phyloP scores from a whole-genome alignment of 31 red algal species.

The Endocladia muricata region DNA sequence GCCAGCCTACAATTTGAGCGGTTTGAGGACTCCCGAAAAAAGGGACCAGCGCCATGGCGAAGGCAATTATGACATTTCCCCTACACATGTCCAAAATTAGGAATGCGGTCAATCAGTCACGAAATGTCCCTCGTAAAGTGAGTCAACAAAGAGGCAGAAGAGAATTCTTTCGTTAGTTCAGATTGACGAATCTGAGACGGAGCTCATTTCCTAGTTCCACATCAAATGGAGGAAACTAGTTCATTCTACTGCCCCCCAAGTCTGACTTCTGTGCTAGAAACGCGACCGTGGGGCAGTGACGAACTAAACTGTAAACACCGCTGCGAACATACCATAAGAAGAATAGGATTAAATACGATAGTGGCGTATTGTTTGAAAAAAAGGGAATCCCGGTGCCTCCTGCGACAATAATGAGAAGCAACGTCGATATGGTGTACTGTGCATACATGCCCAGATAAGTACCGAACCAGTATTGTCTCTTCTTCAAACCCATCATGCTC shows the following conservation, averaged over 20 bases:
- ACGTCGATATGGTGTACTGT: conserved; percentile 42
- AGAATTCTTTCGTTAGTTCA: too few relatives aligned
- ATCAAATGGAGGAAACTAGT: too few relatives aligned
- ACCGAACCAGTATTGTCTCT: conserved; percentile 66
- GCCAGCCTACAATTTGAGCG: conserved; percentile 69
- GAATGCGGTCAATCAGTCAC: too few relatives aligned
- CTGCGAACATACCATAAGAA: conserved; percentile 75
- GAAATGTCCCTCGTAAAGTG: too few relatives aligned
- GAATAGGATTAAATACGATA: conserved; percentile 77
- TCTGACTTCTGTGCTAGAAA: too few relatives aligned
- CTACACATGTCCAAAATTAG: too few relatives aligned
- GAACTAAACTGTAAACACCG: too few relatives aligned
- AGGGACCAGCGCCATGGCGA: conserved; percentile 75
- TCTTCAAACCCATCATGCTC: conserved; percentile 76
- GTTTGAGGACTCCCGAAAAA: conserved; percentile 81
- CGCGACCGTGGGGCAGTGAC: too few relatives aligned
- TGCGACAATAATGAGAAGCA: conserved; percentile 58
- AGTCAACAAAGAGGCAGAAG: too few relatives aligned
- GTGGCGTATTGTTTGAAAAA: conserved; percentile 66
- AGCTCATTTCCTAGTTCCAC: too few relatives aligned
- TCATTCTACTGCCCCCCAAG: too few relatives aligned
- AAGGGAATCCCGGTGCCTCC: conserved; percentile 52
- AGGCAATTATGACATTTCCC: conserved; percentile 79
- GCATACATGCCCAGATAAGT: conserved; percentile 74
- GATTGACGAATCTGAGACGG: too few relatives aligned